Evolutionary conservation across 2,329 filamentous ascomycete species (phyloP), one percentile per base, ranked within the genome.

Genomic region (Pseudogymnoascus sp.): DNA sequence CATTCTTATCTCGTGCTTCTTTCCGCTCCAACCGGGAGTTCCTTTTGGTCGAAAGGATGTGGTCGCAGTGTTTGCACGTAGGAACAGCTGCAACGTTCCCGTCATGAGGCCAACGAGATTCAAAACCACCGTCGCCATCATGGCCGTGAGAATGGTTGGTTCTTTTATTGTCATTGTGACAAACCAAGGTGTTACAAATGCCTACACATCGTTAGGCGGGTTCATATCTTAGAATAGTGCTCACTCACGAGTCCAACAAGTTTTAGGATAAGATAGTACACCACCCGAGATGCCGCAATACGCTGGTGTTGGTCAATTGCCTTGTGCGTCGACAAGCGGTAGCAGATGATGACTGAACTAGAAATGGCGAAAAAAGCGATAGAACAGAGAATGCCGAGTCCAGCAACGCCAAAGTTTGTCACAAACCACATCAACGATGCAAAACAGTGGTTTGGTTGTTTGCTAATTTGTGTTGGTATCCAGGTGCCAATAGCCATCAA

Each of bases 401-500:
- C 82, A 4, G 81, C 79, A 12, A 80, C 71, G n/a, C 84, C 80
- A 74, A 85, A 90, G 67, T 77, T 79, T 62, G 82, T 78, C 43
- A 89, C 76, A 65, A 88, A 88, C 84, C 84, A 89, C 67, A 89
- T 84, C 6, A 90, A 77, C 5, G 84, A 86, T 23, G 85, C 85
- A 68, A 89, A 86, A 74, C 88, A 90, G 61, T 81, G 79, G 66
- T 86, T 81, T 5, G 79, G 79, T 45, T 86, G 80, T 4, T 76
- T 79, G 65, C 81, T 75, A 59, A 83, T 77, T 62, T 82, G 76
- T 14, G 85, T 84, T 25, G 87, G 80, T 38, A 86, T 75, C 73
- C 86, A 87, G 18, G 82, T 85, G 38, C 75, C 72, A 35, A 89
- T 70, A 18, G 83, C 70, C 63, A 85, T 75, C 52, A 83, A 71